These are phyloP conservation scores for Fimicolochytrium jonesii DNA, from an alignment of 192 early-diverging fungal genomes.

Conservation along the genomic window DNA sequence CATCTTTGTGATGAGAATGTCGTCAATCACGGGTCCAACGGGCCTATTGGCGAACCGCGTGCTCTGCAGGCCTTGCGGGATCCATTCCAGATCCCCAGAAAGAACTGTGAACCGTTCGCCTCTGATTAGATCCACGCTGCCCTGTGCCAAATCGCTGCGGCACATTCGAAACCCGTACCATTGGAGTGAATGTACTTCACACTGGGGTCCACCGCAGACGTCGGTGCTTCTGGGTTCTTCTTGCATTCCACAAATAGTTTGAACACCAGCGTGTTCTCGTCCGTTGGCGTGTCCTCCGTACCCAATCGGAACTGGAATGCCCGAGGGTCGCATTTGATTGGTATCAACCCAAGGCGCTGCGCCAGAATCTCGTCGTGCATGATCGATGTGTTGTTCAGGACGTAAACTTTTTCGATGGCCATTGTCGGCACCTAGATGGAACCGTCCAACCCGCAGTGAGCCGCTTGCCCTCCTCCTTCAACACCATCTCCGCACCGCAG, in stretches of 20 bases:
- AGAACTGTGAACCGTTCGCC: constrained; percentile 57
- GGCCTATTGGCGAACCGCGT: constrained; percentile 62
- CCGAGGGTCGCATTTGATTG: constrained; percentile 80
- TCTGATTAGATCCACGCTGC: no score
- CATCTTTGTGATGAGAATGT: constrained; percentile 91
- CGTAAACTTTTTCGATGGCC: constrained; percentile 93
- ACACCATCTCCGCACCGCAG: neutral
- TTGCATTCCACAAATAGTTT: constrained; percentile 71
- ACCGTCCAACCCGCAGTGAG: no score
- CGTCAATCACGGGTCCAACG: constrained; percentile 77
- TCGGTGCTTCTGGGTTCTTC: constrained; percentile 53
- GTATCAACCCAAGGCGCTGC: constrained; percentile 88
- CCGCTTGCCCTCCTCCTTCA: no score
- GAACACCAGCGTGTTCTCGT: constrained; percentile 92
- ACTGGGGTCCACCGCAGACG: constrained; percentile 66
- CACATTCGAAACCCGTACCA: no score
- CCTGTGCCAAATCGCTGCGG: no score
- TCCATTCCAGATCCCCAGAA: constrained; percentile 75
- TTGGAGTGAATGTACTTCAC: constrained; percentile 69
- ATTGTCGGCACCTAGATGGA: constrained; percentile 79
- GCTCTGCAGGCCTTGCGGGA: constrained; percentile 86
- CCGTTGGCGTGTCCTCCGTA: constrained; percentile 74
- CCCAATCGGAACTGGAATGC: constrained; percentile 70
- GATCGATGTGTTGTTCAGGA: constrained; percentile 86
- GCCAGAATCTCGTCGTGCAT: constrained; percentile 92